Base-by-base conservation (phyloP, 345 rosid species). In the thale cress (Arabidopsis thaliana) region DNA sequence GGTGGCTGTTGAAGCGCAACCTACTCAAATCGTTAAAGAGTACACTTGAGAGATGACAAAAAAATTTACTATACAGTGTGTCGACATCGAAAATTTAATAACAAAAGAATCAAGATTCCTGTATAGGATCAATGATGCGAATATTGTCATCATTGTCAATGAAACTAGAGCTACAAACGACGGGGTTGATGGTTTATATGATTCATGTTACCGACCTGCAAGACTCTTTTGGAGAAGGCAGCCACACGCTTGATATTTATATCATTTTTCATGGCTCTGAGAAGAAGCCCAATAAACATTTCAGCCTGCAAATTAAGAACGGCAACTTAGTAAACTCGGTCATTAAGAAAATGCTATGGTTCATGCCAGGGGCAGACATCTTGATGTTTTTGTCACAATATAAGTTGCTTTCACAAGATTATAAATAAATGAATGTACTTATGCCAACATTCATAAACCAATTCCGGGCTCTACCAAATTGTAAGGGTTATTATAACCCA, bases 1-100 rank as follows among this genome's bases (percentile, higher is more conserved):
- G 99, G 91, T 37, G 98, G 98, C 84, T 87, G 98, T 76, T 90
- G 99, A 67, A 95, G 88, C 14, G 93, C 92, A 72, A 92, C 94
- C 99, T 95, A 85, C 46, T 72, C 73, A 80, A 78, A 65, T 25
- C 76, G 32, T 67, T 61, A 49, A 60, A 71, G 36, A 38, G 20
- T 65, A 13, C 57, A 16, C 72, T 51, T 60, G 16, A 73, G 59
- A 24, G 68, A 78, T 33, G n/a, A 7, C 61, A 58, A 5, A 34
- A 8, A 11, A 13, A 20, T 6, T 14, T 45, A 2, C 4, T 14
- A 55, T 59, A 25, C 58, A 56, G 48, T 36, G 22, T 67, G 34
- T 14, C 33, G 24, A 40, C 55, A 67, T 48, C 51, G 57, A 40
- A 46, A 46, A 37, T 34, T 37, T 37, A 12, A 36, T 13, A 74